Conservation (phyloP, 768 basidiomycete species). For the Russula earlei region DNA sequence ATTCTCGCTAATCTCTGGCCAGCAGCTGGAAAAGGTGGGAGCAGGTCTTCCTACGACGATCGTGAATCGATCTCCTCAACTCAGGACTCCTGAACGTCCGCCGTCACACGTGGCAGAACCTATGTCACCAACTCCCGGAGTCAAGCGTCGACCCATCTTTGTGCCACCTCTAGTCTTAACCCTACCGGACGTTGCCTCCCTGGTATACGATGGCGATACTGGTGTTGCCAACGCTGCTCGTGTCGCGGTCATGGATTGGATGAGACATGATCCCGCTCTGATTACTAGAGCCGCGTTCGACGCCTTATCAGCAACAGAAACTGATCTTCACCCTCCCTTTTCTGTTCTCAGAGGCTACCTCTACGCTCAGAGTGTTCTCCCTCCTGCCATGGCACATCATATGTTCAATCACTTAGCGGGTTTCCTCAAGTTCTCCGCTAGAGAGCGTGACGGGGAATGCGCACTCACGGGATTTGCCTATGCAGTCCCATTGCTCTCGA, state of each 20-base stretch:
- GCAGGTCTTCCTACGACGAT: conserved; percentile 20
- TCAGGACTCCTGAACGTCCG: conserved; percentile 24
- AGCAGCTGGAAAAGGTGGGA: conserved; percentile 46
- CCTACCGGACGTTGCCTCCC: conserved; percentile 43
- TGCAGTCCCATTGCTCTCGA: conserved; percentile 48
- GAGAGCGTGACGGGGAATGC: conserved; percentile 34
- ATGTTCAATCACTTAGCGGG: conserved; percentile 65
- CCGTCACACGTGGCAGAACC: not conserved
- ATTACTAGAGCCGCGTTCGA: conserved; percentile 56
- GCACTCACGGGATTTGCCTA: conserved; percentile 45
- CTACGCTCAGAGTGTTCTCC: conserved; percentile 45
- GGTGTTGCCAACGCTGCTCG: conserved; percentile 48
- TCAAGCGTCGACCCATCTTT: conserved; percentile 58
- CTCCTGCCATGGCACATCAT: conserved; percentile 55
- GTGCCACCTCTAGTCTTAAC: conserved; percentile 48
- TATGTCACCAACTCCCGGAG: conserved; percentile 19
- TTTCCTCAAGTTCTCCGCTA: conserved; percentile 46
- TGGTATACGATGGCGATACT: conserved; percentile 46
- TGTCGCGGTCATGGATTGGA: conserved; percentile 48
- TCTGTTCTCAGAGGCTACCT: conserved; percentile 46
- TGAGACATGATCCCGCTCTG: conserved; percentile 69
- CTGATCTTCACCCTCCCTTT: conserved; percentile 39
- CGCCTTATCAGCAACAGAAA: conserved; percentile 41
- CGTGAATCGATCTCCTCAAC: conserved; percentile 24
- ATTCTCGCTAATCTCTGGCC: conserved; percentile 51